Base-by-base conservation (phyloP, 1,284 basidiomycete genomes). In the Coniferiporia weirii region DNA sequence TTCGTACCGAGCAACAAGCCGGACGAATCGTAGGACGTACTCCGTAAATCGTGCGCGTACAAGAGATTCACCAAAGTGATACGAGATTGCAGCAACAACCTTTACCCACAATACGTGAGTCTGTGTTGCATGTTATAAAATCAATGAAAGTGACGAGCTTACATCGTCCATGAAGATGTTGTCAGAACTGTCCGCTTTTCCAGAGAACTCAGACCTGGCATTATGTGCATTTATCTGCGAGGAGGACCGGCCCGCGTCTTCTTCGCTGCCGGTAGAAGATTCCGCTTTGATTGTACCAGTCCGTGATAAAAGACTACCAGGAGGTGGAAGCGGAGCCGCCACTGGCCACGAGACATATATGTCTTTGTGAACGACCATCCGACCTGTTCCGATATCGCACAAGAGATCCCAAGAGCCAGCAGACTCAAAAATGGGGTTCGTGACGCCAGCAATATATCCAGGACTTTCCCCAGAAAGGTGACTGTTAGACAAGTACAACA, bases 381-480 rank as follows among this genome's bases (percentile, higher is more conserved):
- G 85, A 4, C 92, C 92, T 0, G 85, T 86, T 56, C 93, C 88
- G 61, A 97, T 85, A 69, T 98, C 93, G 71, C 93, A 91, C 43
- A 98, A 77, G 1, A 99, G 77, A 71, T 99, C 95, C 96, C 96
- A 99, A 15, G 83, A 80, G 0, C 85, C 84, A 0, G 89, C 83
- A 7, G 89, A 81, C 67, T 95, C 93, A 70, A 98, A 98, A 35
- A 96, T 93, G 1, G 95, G 95, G 68, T 99, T 98, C 3, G 93
- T 96, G 1, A 98, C 95, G 2, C 95, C 95, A 4, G 95, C 95
- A 58, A 99, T 94, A 70, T 89, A 99, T 10, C 91, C 94, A 4
- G 90, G 85, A 52, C 91, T 92, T 20, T 49, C 15, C 10, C 12
- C 6, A 13, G 62, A 38, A 52, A 27, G 19, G 53, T 58, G 22